These are phyloP conservation scores for Purpureocillium takamizusanense DNA, from an alignment of 2,329 filamentous ascomycete species.

Conservation along the genomic window DNA sequence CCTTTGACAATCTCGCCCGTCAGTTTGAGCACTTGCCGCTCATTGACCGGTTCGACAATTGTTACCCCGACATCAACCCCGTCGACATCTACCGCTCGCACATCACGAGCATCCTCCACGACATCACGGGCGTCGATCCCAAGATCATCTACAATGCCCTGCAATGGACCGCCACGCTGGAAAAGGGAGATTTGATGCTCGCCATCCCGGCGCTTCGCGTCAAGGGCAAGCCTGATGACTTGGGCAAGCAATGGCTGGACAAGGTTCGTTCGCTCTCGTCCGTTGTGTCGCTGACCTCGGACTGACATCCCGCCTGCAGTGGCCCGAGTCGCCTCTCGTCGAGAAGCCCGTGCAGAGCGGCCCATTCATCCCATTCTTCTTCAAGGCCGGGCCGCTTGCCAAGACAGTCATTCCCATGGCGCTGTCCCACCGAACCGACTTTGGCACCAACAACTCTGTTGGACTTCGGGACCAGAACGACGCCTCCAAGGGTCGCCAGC, in stretches of 20 bases:
- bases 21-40: conserved; percentile 4
- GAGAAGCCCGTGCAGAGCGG: conserved; percentile 6
- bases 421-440: conserved; percentile 4
- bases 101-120: conserved; percentile 6
- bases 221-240: conserved; percentile 6
- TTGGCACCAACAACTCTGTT: conserved; percentile 3
- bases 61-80: conserved; percentile 7
- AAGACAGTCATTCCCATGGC: conserved; percentile 7
- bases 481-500: conserved; percentile 3
- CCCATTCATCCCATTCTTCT: conserved; percentile 6
- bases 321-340: conserved; percentile 7
- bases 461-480: conserved; percentile 6
- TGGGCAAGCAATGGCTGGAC: conserved; percentile 7
- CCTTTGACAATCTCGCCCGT: conserved; percentile 2
- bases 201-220: conserved; percentile 6
- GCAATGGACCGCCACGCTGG: conserved; percentile 6
- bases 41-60: conserved; percentile 3
- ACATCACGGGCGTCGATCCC: conserved; percentile 6
- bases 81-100: conserved; percentile 7
- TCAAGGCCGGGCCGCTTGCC: conserved; percentile 4
- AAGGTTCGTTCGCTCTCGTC: neutral
- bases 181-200: conserved; percentile 5
- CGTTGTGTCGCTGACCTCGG: neutral
- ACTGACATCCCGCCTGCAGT: conserved; percentile 1
- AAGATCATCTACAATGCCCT: conserved; percentile 6